A percentile compares a stretch with the other conserved stretches of the same genome.
These are phyloP conservation scores for Isoetes engelmannii DNA, from an alignment of 83 land plant species.

Conservation along the genomic window DNA sequence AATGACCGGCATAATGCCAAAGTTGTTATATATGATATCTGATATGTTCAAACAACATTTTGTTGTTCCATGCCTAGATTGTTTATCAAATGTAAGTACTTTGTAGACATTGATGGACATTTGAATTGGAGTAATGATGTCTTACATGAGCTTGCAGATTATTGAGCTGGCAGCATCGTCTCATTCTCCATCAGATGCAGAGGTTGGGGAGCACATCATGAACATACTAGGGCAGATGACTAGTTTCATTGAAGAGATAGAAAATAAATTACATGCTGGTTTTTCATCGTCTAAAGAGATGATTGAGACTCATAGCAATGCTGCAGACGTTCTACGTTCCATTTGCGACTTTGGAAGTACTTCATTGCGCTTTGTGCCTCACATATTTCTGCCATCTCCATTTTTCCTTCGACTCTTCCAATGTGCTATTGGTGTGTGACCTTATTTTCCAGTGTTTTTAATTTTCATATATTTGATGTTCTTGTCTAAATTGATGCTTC, in stretches of 20 bases:
- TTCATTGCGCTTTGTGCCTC: conserved; percentile 6
- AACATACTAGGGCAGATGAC: not conserved
- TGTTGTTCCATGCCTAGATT: conserved; percentile 17
- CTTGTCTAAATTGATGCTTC: not conserved
- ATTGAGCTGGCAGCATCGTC: conserved; percentile 3
- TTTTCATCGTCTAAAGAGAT: not conserved
- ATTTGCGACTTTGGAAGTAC: conserved; percentile 18
- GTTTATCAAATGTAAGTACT: conserved; percentile 18
- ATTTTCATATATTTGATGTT: too few species aligned
- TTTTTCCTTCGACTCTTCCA: not conserved
- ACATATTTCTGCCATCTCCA: conserved; percentile 6
- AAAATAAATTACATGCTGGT: not conserved
- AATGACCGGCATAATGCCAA: conserved; percentile 16
- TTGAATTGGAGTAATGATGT: too few species aligned
- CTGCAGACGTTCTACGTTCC: conserved; percentile 8
- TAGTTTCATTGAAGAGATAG: not conserved
- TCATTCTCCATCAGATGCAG: not conserved
- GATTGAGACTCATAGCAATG: not conserved
- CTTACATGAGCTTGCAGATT: conserved; percentile 1
- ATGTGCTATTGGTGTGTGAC: conserved; percentile 19
- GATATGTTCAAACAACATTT: conserved; percentile 21
- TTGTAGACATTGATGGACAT: too few species aligned
- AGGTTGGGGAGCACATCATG: not conserved
- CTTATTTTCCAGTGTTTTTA: not conserved
- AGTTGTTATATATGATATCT: conserved; percentile 7